These are phyloP conservation scores for Stenogyne calaminthoides DNA, from an alignment of 305 asterid genomes.

Conservation along the genomic window DNA sequence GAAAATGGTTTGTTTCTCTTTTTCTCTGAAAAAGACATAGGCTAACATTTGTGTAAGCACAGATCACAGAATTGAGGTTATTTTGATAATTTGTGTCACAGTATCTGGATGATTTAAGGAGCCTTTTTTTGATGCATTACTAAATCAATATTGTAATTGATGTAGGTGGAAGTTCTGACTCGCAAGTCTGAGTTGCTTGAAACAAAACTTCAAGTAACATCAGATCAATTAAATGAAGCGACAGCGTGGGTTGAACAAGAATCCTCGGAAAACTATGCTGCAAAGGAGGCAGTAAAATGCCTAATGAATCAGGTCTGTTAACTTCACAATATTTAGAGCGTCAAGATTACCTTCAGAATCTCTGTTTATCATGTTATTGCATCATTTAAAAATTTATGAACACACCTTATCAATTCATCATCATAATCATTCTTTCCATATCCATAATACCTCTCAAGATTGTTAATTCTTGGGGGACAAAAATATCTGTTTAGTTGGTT, in stretches of 20 bases:
- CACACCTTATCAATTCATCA: not conserved
- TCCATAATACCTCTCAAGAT: not conserved
- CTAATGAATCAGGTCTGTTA: constrained; percentile 50
- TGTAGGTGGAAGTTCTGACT: constrained; percentile 62
- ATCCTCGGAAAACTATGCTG: constrained; percentile 54
- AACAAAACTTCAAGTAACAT: constrained; percentile 55
- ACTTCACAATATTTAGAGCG: not conserved
- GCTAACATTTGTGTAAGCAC: not conserved
- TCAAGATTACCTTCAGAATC: not conserved
- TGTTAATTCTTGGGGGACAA: not conserved
- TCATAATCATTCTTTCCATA: not conserved
- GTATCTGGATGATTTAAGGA: not conserved
- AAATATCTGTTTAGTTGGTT: not conserved
- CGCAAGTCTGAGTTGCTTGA: constrained; percentile 51
- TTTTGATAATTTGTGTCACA: not conserved
- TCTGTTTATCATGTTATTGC: not conserved
- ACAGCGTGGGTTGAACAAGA: constrained; percentile 44
- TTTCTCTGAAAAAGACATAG: not conserved
- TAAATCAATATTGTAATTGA: constrained; percentile 5
- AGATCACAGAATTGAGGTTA: not conserved
- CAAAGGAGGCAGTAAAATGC: constrained; percentile 58
- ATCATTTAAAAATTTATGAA: constrained; percentile 4
- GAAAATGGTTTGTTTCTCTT: not conserved
- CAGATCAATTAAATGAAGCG: constrained; percentile 51
- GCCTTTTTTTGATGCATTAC: not conserved